Percentiles rank a stretch among this genome's conserved stretches.
These are phyloP conservation scores for Protomyces macrosporus DNA, from an alignment of 1,139 yeast genomes.

Conservation along the genomic window DNA sequence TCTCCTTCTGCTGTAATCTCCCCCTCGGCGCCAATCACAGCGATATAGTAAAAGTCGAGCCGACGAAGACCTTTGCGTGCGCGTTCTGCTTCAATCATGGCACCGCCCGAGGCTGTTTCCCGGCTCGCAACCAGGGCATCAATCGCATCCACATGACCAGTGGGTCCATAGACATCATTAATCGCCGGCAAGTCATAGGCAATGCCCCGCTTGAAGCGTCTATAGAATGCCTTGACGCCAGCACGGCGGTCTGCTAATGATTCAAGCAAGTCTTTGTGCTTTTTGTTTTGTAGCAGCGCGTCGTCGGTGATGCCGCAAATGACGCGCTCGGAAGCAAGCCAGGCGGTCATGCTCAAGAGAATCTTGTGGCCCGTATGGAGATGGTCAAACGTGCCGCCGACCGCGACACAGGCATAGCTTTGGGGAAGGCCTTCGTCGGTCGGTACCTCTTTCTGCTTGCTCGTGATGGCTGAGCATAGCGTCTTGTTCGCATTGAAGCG, in stretches of 20 bases:
- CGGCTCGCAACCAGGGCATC: slow-evolving; percentile 74
- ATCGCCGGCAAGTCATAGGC: slow-evolving; percentile 52
- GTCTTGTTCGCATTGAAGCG: neutral
- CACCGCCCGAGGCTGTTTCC: slow-evolving; percentile 76
- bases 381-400: slow-evolving; percentile 98
- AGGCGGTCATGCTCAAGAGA: slow-evolving; percentile 66
- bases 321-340: slow-evolving; percentile 50
- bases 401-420: slow-evolving; percentile 43
- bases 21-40: slow-evolving; percentile 53
- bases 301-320: slow-evolving; percentile 68
- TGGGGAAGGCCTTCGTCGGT: neutral
- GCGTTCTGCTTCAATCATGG: slow-evolving; percentile 61
- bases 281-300: slow-evolving; percentile 64
- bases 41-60: slow-evolving; percentile 57
- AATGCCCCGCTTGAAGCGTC: slow-evolving; percentile 46
- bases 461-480: too few species aligned
- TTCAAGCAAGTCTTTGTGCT: slow-evolving; percentile 62
- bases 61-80: slow-evolving; percentile 50
- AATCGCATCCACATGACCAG: slow-evolving; percentile 69
- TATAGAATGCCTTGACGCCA: slow-evolving; percentile 49
- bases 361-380: slow-evolving; percentile 93
- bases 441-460: neutral
- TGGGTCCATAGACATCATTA: slow-evolving; percentile 89
- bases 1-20: slow-evolving; percentile 43
- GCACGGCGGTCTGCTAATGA: slow-evolving; percentile 50